A percentile compares a stretch with the other conserved stretches of the same genome.
Conservation (phyloP, 176 grass and related monocot genomes). For the Oryza meridionalis region DNA sequence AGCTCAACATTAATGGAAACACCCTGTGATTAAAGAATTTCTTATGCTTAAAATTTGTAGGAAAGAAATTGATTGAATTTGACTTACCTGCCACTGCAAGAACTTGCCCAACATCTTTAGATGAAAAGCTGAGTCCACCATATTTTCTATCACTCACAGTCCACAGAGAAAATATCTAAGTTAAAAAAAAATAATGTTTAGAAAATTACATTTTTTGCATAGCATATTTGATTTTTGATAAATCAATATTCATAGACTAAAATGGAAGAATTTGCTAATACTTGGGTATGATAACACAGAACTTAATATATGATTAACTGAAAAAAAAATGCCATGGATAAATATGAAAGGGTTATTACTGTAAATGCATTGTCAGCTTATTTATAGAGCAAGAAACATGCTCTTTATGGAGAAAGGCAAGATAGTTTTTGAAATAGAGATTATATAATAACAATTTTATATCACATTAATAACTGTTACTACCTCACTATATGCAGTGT, state of each 20-base stretch:
- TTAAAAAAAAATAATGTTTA: neutral
- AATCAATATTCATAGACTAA: neutral
- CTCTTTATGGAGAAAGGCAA: too few species aligned
- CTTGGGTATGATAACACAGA: neutral
- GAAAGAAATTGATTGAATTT: neutral
- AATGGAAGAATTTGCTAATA: neutral
- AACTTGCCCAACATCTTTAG: constrained; percentile 63
- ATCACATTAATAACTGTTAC: neutral
- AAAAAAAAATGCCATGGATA: neutral
- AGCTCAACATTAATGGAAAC: too few species aligned
- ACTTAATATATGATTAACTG: neutral
- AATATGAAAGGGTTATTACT: neutral
- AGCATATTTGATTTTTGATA: neutral
- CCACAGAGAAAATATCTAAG: constrained; percentile 84
- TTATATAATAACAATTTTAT: neutral
- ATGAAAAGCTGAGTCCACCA: constrained; percentile 67
- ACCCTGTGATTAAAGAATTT: neutral
- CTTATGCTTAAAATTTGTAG: neutral
- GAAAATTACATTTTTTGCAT: neutral
- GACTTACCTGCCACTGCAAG: constrained; percentile 63
- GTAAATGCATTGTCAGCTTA: neutral
- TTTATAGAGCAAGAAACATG: neutral
- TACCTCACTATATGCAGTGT: constrained; percentile 82
- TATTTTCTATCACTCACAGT: constrained; percentile 60
- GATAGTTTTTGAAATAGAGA: neutral